These are phyloP conservation scores for Cyclotella sp. DNA, from an alignment of 108 stramenopile genomes.

Conservation along the genomic window DNA sequence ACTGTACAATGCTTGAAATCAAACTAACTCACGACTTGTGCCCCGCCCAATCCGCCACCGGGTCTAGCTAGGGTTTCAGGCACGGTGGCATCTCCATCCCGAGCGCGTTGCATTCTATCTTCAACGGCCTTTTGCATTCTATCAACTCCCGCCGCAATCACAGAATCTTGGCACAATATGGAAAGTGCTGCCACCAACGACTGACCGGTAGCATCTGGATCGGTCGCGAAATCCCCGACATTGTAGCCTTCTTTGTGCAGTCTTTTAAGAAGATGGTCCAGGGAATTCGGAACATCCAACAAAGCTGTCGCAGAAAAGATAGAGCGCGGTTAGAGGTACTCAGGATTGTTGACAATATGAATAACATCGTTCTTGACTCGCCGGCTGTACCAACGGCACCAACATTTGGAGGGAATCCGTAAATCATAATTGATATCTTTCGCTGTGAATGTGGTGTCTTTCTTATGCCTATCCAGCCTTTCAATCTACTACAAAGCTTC, in stretches of 20 bases:
- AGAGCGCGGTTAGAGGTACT: too few species aligned
- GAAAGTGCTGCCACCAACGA: conserved; percentile 41
- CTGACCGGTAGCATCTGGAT: conserved; percentile 50
- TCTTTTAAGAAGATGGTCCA: conserved; percentile 60
- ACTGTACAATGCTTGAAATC: neutral
- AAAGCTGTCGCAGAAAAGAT: conserved; percentile 45
- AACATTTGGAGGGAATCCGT: conserved; percentile 91
- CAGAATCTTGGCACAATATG: conserved; percentile 52
- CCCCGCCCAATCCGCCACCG: conserved; percentile 70
- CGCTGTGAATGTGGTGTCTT: conserved; percentile 61
- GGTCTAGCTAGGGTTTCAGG: conserved; percentile 62
- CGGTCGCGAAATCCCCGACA: conserved; percentile 65
- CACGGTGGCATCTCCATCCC: conserved; percentile 59
- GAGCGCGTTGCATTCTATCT: conserved; percentile 58
- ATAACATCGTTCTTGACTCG: neutral
- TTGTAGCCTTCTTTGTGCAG: conserved; percentile 78
- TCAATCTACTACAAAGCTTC: conserved; percentile 61
- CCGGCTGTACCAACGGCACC: conserved; percentile 88
- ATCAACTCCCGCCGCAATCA: conserved; percentile 61
- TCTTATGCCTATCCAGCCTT: conserved; percentile 68
- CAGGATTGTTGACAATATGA: neutral
- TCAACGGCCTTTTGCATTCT: conserved; percentile 65
- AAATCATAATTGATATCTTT: conserved; percentile 70
- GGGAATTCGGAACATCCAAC: conserved; percentile 80
- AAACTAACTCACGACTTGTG: conserved; percentile 51